Conservation (phyloP, 345 rosid genomes). For the Brassica juncea region DNA sequence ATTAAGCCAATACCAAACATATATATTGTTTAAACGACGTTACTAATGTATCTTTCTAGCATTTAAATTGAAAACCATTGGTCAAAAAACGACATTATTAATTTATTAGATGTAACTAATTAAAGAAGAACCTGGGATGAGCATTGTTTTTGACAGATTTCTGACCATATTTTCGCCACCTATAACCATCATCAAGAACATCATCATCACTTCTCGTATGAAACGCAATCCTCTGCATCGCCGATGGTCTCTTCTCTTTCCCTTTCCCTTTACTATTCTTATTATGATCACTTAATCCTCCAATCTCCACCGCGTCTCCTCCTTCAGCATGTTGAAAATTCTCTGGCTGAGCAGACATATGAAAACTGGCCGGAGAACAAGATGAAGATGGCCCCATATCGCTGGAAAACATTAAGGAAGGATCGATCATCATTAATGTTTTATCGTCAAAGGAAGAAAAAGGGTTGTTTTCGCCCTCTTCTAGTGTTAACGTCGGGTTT, state of each 20-base stretch:
- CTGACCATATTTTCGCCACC: slow-evolving; percentile 59
- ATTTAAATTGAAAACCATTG: too few relatives aligned
- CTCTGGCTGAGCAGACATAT: slow-evolving; percentile 20
- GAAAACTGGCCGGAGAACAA: slow-evolving; percentile 29
- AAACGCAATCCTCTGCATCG: slow-evolving; percentile 43
- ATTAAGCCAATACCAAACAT: too few relatives aligned
- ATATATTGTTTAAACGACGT: not conserved
- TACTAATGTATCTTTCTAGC: not conserved
- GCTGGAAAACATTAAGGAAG: slow-evolving; percentile 30
- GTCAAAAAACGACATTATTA: not conserved
- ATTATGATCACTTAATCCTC: slow-evolving; percentile 11
- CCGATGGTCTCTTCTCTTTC: slow-evolving; percentile 18
- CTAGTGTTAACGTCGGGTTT: slow-evolving; percentile 36
- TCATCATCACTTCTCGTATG: slow-evolving; percentile 52
- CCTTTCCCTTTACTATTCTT: slow-evolving; percentile 35
- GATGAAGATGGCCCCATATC: slow-evolving; percentile 32
- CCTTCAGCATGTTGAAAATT: slow-evolving; percentile 16
- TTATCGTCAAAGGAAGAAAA: slow-evolving; percentile 37
- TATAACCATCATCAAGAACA: slow-evolving; percentile 56
- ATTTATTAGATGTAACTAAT: slow-evolving; percentile 1
- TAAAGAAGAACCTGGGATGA: slow-evolving; percentile 45
- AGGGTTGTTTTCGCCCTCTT: slow-evolving; percentile 29
- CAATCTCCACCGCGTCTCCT: slow-evolving; percentile 6
- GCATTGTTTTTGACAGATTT: slow-evolving; percentile 48
- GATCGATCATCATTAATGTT: slow-evolving; percentile 37